Evolutionary conservation across 768 basidiomycete genomes (phyloP), one percentile per base, ranked within the genome.

Genomic region (Tricholoma furcatifolium): DNA sequence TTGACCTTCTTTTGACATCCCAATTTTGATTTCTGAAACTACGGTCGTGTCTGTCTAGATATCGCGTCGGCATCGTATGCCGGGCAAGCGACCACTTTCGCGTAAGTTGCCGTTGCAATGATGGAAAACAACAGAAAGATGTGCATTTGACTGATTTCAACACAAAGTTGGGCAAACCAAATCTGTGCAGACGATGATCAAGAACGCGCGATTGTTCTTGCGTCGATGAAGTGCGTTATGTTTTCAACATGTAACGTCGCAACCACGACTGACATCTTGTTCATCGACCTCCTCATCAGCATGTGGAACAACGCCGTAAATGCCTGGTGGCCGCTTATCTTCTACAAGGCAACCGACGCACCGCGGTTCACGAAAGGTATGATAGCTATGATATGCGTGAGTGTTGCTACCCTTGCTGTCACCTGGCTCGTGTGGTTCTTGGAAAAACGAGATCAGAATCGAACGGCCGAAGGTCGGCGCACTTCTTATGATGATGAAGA

Each of bases 11-110:
- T 36, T 21, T 21, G 23, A 49, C 51, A 23, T 27, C 12, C 18
- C 12, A 20, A 39, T n/a, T 52, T 30, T 42, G 38, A 53, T 57
- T n/a, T 11, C 7, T 39, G 23, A 8, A 31, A 3, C 4, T 27
- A 35, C 40, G 9, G 14, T 40, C 9, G 4, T 36, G 39, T 4
- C 20, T 18, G 12, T n/a, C n/a, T 49, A 83, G 79, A 83, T 63
- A 61, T 82, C 9, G 78, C 81, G 5, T 85, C 87, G 2, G 83
- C 85, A 14, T 81, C 85, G 6, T 91, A 85, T 61, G 78, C 86
- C 0, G 87, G 88, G 9, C 89, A 90, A 63, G 89, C 87, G 6
- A 82, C 81, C 15, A 91, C 87, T 21, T 89, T 90, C 61, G 83
- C 84, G 79, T 84, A 57, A 48, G 81, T 72, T 17, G 32, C 27